Evolutionary conservation across 164 flowering plant species (phyloP).

Genomic region (Houttuynia cordata): DNA sequence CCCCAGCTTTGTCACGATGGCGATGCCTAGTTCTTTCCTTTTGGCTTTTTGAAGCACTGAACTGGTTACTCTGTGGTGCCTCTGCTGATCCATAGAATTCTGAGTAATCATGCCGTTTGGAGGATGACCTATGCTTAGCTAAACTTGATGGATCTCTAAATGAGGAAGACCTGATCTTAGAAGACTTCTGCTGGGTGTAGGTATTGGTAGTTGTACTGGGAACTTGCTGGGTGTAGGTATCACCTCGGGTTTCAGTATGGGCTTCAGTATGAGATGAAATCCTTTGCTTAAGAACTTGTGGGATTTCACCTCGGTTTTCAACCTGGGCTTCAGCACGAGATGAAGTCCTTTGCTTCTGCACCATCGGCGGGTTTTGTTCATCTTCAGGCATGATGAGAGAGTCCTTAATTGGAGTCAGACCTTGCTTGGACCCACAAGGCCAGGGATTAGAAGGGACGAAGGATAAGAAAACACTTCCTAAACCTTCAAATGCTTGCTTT

Average conservation of each 20-base stretch:
- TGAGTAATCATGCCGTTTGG: conserved; percentile 61
- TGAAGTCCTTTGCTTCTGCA: conserved; percentile 39
- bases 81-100: conserved; percentile 62
- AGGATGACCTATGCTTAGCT: conserved; percentile 56
- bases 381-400: conserved; percentile 77
- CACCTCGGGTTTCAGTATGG: no score
- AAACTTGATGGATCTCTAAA: conserved; percentile 50
- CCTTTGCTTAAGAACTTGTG: no score
- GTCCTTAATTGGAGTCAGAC: conserved; percentile 73
- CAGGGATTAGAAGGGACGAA: conserved; percentile 33
- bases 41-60: conserved; percentile 45
- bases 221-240: no score
- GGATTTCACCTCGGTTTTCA: conserved; percentile 13
- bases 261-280: no score
- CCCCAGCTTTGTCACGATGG: conserved; percentile 45
- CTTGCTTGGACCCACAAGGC: conserved; percentile 23
- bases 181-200: conserved; percentile 45
- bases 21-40: conserved; percentile 77
- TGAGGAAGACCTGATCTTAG: conserved; percentile 45
- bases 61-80: conserved; percentile 28
- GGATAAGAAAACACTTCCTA: conserved; percentile 23
- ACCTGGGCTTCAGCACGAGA: conserved; percentile 22
- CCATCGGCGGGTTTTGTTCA: conserved; percentile 29
- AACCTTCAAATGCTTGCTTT: conserved; percentile 46
- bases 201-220: conserved; percentile 22